Conservation (phyloP, 306 rosid species). For the Cercis canadensis region DNA sequence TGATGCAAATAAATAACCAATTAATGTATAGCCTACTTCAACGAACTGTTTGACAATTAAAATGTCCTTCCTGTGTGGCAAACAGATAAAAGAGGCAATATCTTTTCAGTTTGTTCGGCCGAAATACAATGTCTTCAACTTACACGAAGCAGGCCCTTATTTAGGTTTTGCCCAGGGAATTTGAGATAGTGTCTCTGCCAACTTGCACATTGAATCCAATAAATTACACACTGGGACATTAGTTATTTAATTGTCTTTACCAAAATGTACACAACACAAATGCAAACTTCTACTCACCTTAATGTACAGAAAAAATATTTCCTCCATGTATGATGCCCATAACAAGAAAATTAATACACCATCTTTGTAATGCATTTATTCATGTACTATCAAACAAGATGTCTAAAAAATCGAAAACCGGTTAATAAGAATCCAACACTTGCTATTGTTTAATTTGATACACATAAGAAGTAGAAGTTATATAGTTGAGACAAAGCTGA, state of each 20-base stretch:
- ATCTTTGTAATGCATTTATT: not conserved
- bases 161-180: too few relatives aligned
- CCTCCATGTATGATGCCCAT: not conserved
- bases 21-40: too few relatives aligned
- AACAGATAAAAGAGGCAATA: constrained; percentile 14
- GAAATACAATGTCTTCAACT: constrained; percentile 14
- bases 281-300: too few relatives aligned
- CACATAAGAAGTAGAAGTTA: not conserved
- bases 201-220: too few relatives aligned
- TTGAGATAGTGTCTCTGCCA: too few relatives aligned
- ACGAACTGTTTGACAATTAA: too few relatives aligned
- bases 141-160: constrained; percentile 1
- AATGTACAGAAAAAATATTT: not conserved
- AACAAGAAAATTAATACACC: constrained; percentile 3
- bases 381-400: constrained; percentile 17
- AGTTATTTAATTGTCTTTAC: not conserved
- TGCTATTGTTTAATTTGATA: not conserved
- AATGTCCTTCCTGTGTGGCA: constrained; percentile 16
- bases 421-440: not conserved
- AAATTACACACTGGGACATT: not conserved
- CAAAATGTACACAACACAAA: too few relatives aligned
- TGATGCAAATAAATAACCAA: too few relatives aligned
- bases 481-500: not conserved
- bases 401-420: not conserved
- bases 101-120: not conserved